Conservation (phyloP, 1,284 basidiomycete species). For the Ustilago bromivora region DNA sequence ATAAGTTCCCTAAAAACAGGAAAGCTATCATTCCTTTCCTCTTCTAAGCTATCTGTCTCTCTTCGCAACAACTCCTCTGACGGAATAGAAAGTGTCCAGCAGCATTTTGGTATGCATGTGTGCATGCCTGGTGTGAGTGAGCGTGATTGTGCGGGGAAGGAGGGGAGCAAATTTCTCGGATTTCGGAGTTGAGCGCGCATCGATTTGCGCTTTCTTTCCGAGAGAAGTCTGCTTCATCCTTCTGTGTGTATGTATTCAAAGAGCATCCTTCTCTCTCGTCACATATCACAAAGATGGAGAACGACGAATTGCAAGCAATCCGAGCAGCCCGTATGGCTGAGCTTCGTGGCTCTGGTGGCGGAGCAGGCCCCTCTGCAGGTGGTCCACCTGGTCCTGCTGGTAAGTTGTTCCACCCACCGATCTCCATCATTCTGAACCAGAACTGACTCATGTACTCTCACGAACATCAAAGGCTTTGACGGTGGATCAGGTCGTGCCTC, state of each 20-base stretch:
- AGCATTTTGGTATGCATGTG: background rate
- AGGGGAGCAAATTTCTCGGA: background rate
- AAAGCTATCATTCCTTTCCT: conserved; percentile 78
- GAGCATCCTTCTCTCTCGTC: conserved; percentile 2
- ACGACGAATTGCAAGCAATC: conserved; percentile 69
- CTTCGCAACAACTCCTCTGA: background rate
- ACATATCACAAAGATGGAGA: conserved; percentile 58
- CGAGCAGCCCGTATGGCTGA: conserved; percentile 67
- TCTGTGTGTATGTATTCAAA: conserved; percentile 6
- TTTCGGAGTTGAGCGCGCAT: conserved; percentile 3
- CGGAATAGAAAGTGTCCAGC: background rate
- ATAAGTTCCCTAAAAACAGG: conserved; percentile 76
- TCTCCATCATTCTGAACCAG: background rate
- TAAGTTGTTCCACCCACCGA: conserved; percentile 4
- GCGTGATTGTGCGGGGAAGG: background rate
- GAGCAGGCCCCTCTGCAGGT: conserved; percentile 20
- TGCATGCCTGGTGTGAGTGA: background rate
- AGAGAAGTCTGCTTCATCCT: background rate
- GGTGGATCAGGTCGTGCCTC: conserved; percentile 52
- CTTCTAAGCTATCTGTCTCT: conserved; percentile 70
- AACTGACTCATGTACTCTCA: background rate
- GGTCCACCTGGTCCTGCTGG: conserved; percentile 24
- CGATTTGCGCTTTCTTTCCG: background rate
- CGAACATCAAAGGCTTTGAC: conserved; percentile 11
- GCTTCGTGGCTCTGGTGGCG: conserved; percentile 48